Evolutionary conservation across 495 filamentous ascomycete species (phyloP), one percentile per base, ranked within the genome.

Genomic region (Penicillium manginii): DNA sequence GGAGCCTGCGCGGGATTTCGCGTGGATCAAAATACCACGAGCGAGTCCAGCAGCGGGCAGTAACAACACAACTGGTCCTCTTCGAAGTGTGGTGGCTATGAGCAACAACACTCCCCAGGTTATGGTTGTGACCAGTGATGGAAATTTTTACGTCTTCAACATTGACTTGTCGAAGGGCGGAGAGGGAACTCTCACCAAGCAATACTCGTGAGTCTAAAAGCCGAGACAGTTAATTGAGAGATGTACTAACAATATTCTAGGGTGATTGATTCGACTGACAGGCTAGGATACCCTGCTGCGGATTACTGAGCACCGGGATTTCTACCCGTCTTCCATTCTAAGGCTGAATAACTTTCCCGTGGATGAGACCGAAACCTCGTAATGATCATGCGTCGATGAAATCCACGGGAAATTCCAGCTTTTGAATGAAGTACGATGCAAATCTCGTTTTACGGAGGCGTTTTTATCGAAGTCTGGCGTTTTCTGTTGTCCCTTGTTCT

Each of bases 111-210:
- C 88, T 12, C 94, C 96, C 0, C 92, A 97, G 64, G 90, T 98
- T 26, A 97, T 98, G 93, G 91, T 98, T 2, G 96, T 97, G 12
- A 98, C 94, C 2, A 96, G 89, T 61, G 96, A 98, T 69, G 94
- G 94, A 14, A 86, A 87, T 21, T 98, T 96, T 65, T 97, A 93
- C 62, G 90, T 98, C 15, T 98, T 91, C 71, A 93, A 89, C 58
- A 91, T 98, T 40, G 93, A 98, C 68, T 82, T 98, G 80, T 92
- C 96, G 50, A 91, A 88, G 60, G 94, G 94, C 32, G 94, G 94
- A n/a, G 94, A 98, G 74, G 94, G 96, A 2, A 88, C 86, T 23
- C 71, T 98, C 59, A 86, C 91, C 33, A 96, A 96, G 68, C 91
- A 96, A 70, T 96, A 91, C 65, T 91, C 88, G 89, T 92, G 76